These are phyloP conservation scores for Monilinia fructigena DNA, from an alignment of 2,329 filamentous ascomycete species.

Conservation along the genomic window DNA sequence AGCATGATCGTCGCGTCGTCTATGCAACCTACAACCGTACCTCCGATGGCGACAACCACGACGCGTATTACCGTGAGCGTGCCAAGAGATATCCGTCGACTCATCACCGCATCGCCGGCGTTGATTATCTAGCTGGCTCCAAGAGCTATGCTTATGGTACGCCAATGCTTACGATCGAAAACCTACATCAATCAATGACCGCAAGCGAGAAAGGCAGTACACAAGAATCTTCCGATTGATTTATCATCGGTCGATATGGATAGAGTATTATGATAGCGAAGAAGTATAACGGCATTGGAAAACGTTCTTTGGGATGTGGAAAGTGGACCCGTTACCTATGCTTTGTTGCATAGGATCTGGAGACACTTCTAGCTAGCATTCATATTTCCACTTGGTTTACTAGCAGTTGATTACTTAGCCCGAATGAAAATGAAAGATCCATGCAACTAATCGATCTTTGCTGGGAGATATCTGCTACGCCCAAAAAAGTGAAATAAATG, in stretches of 20 bases:
- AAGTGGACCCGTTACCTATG: background rate
- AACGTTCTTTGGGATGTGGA: background rate
- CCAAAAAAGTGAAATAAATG: background rate
- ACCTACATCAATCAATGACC: background rate
- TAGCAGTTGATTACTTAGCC: background rate
- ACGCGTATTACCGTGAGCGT: constrained; percentile 45
- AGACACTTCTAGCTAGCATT: background rate
- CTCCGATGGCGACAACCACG: constrained; percentile 45
- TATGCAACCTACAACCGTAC: constrained; percentile 47
- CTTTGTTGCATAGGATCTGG: background rate
- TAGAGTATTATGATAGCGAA: background rate
- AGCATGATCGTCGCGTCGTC: constrained; percentile 42
- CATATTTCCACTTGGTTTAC: background rate
- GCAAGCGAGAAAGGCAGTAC: background rate
- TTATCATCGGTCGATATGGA: background rate
- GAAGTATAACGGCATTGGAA: background rate
- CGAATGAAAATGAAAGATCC: background rate
- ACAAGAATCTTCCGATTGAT: background rate
- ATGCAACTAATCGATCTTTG: background rate
- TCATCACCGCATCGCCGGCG: constrained; percentile 42
- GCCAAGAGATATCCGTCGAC: constrained; percentile 44
- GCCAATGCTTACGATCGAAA: constrained; percentile 43
- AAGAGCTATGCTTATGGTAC: constrained; percentile 43
- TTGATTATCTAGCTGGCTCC: constrained; percentile 40
- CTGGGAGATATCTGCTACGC: background rate